Percentiles rank a stretch among this genome's conserved stretches.
Evolutionary conservation across 176 grass and related monocot genomes (phyloP).

Genomic region (Cenchrus fungigraminus): DNA sequence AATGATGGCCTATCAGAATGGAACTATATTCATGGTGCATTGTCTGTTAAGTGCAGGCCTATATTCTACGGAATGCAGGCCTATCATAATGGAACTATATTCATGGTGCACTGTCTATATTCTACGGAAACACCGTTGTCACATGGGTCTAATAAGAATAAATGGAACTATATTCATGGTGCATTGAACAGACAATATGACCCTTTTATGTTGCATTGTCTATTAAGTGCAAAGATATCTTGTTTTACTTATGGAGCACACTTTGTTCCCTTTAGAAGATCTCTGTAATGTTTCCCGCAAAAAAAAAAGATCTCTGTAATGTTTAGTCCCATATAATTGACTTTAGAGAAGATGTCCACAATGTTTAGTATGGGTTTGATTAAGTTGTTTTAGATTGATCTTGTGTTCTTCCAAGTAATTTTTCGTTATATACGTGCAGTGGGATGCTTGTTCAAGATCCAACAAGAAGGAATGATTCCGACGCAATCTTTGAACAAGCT

Average conservation of each 20-base stretch:
- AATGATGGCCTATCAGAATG: not conserved
- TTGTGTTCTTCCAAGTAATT: constrained; percentile 8
- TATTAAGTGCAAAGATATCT: constrained; percentile 8
- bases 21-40: not conserved
- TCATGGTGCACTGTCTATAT: not conserved
- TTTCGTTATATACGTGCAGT: constrained; percentile 45
- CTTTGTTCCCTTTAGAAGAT: not conserved
- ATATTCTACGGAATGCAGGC: not conserved
- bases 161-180: not conserved
- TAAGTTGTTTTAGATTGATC: not conserved
- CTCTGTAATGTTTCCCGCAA: too few relatives aligned
- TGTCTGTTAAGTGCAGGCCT: too few relatives aligned
- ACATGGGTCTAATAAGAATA: too few relatives aligned
- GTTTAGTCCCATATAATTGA: not conserved
- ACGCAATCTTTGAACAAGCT: constrained; percentile 78
- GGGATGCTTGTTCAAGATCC: constrained; percentile 99
- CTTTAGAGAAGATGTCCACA: not conserved
- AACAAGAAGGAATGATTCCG: constrained; percentile 62
- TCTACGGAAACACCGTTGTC: not conserved
- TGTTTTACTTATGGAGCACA: constrained; percentile 16
- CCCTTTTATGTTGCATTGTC: constrained; percentile 2
- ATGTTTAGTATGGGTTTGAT: not conserved
- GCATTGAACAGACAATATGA: not conserved
- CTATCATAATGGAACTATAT: not conserved
- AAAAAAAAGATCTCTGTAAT: not conserved